These are phyloP conservation scores for Emmonsia crescens DNA, from an alignment of 2,329 filamentous ascomycete genomes.

Conservation along the genomic window DNA sequence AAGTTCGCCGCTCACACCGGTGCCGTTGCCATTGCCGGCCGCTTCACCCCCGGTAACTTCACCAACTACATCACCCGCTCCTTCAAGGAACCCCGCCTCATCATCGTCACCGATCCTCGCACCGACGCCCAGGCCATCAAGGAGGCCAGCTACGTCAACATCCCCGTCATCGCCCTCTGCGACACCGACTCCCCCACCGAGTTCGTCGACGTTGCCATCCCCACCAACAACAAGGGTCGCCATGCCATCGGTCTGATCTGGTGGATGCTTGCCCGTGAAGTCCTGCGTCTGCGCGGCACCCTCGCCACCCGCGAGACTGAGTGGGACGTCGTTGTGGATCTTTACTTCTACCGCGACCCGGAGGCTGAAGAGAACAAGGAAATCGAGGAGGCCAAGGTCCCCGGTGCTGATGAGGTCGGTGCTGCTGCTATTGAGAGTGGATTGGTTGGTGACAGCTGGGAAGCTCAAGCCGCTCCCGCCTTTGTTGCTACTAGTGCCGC, in stretches of 20 bases:
- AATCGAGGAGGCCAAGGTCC: conserved; percentile 70
- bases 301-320: conserved; percentile 91
- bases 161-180: conserved; percentile 97
- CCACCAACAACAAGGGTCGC: conserved; percentile 99
- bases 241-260: conserved; percentile 97
- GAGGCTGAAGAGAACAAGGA: conserved; percentile 99
- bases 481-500: conserved; percentile 54
- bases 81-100: conserved; percentile 99
- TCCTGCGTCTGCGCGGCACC: conserved; percentile 95
- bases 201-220: conserved; percentile 99
- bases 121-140: conserved; percentile 99
- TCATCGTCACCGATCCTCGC: conserved; percentile 98
- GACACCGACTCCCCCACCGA: conserved; percentile 99
- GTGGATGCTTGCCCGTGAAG: conserved; percentile 99
- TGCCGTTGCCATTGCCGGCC: conserved; percentile 94
- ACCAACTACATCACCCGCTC: conserved; percentile 99
- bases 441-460: conserved; percentile 74
- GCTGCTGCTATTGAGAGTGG: conserved; percentile 66
- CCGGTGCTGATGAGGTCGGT: conserved; percentile 75
- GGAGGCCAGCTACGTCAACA: conserved; percentile 99
- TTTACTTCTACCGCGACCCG: conserved; percentile 99
- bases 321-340: conserved; percentile 99
- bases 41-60: conserved; percentile 99
- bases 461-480: conserved; percentile 56
- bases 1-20: conserved; percentile 99